Percentiles rank a stretch among this genome's conserved stretches.
phyloP scores from a whole-genome alignment of 495 filamentous ascomycete species.

The Opeltia flavorubescens region DNA sequence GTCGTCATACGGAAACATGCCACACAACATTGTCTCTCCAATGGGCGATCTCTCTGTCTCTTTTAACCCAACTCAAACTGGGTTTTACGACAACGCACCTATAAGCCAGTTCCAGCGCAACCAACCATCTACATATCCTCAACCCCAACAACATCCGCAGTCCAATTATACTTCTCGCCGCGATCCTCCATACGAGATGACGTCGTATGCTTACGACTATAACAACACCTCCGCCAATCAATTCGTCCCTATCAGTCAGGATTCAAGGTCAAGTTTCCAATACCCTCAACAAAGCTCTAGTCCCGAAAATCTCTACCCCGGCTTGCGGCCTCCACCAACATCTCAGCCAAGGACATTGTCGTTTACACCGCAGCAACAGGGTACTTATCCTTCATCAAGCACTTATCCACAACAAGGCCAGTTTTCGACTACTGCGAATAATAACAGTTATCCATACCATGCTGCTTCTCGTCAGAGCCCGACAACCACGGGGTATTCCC shows the following conservation, averaged over 20 bases:
- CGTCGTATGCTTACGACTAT: conserved; percentile 7
- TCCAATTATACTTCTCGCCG: conserved; percentile 5
- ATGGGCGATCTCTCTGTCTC: conserved; percentile 5
- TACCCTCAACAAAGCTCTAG: conserved; percentile 3
- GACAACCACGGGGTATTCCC: not conserved
- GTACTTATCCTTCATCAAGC: conserved; percentile 3
- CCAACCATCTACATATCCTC: conserved; percentile 15
- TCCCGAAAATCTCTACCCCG: conserved; percentile 10
- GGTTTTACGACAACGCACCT: conserved; percentile 6
- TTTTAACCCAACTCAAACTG: conserved; percentile 6
- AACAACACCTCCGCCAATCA: conserved; percentile 3
- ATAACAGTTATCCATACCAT: not conserved
- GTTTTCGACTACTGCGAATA: not conserved
- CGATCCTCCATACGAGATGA: conserved; percentile 4
- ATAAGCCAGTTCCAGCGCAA: conserved; percentile 9
- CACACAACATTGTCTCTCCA: not conserved
- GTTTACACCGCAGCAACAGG: conserved; percentile 9
- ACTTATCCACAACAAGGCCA: not conserved
- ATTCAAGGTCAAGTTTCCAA: not conserved
- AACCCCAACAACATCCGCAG: conserved; percentile 6
- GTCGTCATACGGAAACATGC: conserved; percentile 9
- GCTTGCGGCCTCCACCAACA: conserved; percentile 6
- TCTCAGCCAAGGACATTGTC: conserved; percentile 7
- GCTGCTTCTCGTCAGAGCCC: not conserved
- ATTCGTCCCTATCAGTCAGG: conserved; percentile 10